Percentiles rank a stretch among this genome's conserved stretches.
Evolutionary conservation across 768 basidiomycete species (phyloP).

Genomic region (Podaxis mareebaensis): DNA sequence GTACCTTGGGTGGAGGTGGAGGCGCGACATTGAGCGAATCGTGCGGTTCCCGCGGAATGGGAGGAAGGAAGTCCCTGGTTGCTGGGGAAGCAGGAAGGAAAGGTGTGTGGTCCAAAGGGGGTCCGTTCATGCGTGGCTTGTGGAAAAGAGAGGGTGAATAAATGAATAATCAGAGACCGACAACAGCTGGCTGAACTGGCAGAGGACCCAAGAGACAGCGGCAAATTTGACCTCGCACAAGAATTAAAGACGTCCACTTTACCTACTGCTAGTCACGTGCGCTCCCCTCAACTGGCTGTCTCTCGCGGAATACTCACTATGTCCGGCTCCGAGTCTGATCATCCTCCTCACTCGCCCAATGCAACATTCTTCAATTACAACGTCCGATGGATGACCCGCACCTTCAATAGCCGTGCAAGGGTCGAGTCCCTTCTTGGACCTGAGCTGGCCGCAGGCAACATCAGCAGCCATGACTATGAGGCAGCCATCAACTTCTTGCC

Average conservation of each 20-base stretch:
- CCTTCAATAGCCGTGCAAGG: constrained; percentile 42
- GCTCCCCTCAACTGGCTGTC: background rate
- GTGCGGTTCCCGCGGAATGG: background rate
- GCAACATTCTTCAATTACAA: constrained; percentile 26
- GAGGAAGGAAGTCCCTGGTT: constrained; percentile 9
- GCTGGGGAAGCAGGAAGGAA: background rate
- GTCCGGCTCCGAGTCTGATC: constrained; percentile 8
- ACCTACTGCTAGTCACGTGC: background rate
- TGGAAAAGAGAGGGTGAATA: background rate
- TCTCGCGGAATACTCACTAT: background rate
- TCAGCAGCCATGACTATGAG: constrained; percentile 57
- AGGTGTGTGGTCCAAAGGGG: constrained; percentile 1
- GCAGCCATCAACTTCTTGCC: constrained; percentile 55
- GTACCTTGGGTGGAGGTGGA: constrained; percentile 14
- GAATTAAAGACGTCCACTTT: background rate
- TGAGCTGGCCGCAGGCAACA: constrained; percentile 50
- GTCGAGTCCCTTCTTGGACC: constrained; percentile 52
- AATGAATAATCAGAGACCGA: background rate
- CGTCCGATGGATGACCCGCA: constrained; percentile 37
- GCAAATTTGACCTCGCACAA: background rate
- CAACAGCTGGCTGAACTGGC: background rate
- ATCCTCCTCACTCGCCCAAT: background rate
- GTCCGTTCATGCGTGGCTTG: constrained; percentile 15
- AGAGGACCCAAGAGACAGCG: background rate
- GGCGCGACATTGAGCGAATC: background rate